Evolutionary conservation across 345 rosid genomes (phyloP), one percentile per base, ranked within the genome.

Genomic region (Streptanthus diversifolius): DNA sequence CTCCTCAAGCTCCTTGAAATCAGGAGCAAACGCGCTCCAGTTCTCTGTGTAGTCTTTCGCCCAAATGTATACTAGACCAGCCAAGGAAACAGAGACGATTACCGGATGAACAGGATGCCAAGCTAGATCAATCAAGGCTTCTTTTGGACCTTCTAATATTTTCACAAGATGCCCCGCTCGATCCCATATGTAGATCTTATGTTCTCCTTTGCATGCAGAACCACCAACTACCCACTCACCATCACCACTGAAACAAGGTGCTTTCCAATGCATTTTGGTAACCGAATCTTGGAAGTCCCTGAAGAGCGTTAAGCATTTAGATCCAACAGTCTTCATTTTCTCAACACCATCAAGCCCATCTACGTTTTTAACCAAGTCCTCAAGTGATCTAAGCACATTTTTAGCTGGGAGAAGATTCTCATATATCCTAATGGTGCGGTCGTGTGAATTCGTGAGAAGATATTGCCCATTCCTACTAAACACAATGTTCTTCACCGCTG

Each of bases 11-110:
- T 95, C 99, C 77, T 92, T 95, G 72, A 95, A 95, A 79, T 95
- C 99, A 3, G 99, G 98, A 71, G 99, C 99, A 83, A 95, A 95
- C 33, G 99, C 98, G 73, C 99, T 95, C 99, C 98, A 95, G 57
- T 95, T 95, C 82, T 95, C 99, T 2, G 96, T 90, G 73, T 95
- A 89, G 63, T 95, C 99, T 81, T 95, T 95, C 33, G 98, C 99
- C 99, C 99, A 95, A 29, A 95, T 86, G 82, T 95, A 95, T 68
- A 92, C 96, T 79, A 90, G 67, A 63, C 99, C 99, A 12, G 92
- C 85, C 79, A 88, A 78, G 62, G 99, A 95, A 63, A 95, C 97
- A 58, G 98, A 95, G 21, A 92, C 87, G 17, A 95, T 86, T 66
- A 92, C 79, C 2, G 99, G 99, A 82, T 90, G 97, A 63, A 95